These are phyloP conservation scores for Waltergamsia citrina DNA, from an alignment of 2,329 filamentous ascomycete species.

Conservation along the genomic window DNA sequence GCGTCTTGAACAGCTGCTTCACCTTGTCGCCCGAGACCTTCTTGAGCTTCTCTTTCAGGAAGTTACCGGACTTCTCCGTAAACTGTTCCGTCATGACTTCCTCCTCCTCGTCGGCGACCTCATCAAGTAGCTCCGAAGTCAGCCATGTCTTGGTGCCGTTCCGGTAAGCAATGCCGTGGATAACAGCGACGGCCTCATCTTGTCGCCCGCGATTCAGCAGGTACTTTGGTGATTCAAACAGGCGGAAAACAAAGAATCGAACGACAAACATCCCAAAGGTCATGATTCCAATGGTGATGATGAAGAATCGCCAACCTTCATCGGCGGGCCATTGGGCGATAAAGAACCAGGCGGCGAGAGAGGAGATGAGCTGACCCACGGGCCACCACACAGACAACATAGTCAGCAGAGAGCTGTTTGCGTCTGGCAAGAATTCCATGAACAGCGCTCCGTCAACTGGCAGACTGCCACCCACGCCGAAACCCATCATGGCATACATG, in stretches of 20 bases:
- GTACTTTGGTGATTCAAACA: conserved; percentile 82
- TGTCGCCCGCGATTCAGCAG: conserved; percentile 69
- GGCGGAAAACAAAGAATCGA: conserved; percentile 71
- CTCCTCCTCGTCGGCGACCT: conserved; percentile 36
- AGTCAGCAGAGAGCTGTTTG: conserved; percentile 64
- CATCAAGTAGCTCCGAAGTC: conserved; percentile 57
- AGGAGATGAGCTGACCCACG: conserved; percentile 66
- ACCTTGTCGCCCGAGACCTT: conserved; percentile 58
- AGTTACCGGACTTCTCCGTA: conserved; percentile 9
- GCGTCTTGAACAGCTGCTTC: conserved; percentile 52
- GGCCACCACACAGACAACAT: conserved; percentile 85
- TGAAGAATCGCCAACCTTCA: conserved; percentile 69
- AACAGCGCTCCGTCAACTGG: conserved; percentile 75
- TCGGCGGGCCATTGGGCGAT: conserved; percentile 59
- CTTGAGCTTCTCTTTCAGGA: conserved; percentile 51
- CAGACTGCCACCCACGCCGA: conserved; percentile 66
- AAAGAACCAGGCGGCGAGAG: conserved; percentile 65
- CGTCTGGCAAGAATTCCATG: conserved; percentile 71
- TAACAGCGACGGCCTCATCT: conserved; percentile 67
- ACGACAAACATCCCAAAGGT: conserved; percentile 71
- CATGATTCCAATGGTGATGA: conserved; percentile 59
- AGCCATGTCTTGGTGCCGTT: conserved; percentile 67
- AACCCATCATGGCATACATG: conserved; percentile 51
- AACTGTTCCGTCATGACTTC: conserved; percentile 13
- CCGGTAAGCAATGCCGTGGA: conserved; percentile 67